phyloP scores from a whole-genome alignment of 139 green algal species.

The Limnomonas spitsbergensis region DNA sequence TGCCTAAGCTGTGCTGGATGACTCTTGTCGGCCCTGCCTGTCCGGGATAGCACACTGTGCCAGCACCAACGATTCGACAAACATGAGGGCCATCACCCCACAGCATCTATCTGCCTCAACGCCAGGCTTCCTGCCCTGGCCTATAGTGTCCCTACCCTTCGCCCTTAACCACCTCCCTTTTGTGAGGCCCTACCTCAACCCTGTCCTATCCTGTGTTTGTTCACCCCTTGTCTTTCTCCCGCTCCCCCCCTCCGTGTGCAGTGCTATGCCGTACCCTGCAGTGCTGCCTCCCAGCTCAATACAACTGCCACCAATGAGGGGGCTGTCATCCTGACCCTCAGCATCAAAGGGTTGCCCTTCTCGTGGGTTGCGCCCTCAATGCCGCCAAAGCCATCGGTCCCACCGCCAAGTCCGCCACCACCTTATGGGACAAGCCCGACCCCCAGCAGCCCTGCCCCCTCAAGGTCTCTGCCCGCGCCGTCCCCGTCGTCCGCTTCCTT shows the following conservation, averaged over 20 bases:
- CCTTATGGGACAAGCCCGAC: background rate
- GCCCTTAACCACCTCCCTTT: too few relatives aligned
- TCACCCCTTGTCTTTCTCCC: too few relatives aligned
- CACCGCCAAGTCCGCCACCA: background rate
- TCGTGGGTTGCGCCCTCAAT: background rate
- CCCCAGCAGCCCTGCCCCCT: background rate
- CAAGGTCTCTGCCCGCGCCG: background rate
- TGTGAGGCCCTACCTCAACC: too few relatives aligned
- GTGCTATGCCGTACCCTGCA: constrained; percentile 25
- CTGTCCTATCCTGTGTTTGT: too few relatives aligned
- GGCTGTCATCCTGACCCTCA: background rate
- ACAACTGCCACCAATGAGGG: background rate
- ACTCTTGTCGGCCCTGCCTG: too few relatives aligned
- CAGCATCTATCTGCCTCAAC: too few relatives aligned
- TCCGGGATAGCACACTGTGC: too few relatives aligned
- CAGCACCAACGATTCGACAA: too few relatives aligned
- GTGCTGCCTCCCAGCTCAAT: background rate
- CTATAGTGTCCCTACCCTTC: too few relatives aligned
- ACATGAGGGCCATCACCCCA: too few relatives aligned
- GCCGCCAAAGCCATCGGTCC: background rate
- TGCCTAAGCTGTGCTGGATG: too few relatives aligned
- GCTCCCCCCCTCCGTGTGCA: background rate
- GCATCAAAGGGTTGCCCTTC: background rate
- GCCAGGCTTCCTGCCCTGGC: too few relatives aligned
- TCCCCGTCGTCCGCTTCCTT: background rate